phyloP scores from a whole-genome alignment of 768 basidiomycete genomes.

The Strobilomyces dryophilus region DNA sequence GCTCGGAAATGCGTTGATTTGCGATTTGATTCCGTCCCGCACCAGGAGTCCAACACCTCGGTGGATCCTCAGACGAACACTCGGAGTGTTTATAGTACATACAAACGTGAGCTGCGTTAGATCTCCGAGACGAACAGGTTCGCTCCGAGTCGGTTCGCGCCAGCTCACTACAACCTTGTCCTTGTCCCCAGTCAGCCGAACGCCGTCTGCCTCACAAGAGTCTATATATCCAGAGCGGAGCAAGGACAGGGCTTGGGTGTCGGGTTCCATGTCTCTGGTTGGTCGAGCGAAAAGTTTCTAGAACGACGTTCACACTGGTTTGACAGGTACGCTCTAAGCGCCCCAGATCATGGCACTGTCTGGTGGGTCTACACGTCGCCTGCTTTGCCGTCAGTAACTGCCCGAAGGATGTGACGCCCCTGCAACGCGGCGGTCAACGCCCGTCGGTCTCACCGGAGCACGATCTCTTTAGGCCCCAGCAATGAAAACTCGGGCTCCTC shows the following conservation, averaged over 20 bases:
- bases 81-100: slow-evolving; percentile 12
- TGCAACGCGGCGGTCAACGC: too few relatives aligned
- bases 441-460: too few relatives aligned
- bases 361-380: too few relatives aligned
- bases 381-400: too few relatives aligned
- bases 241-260: slow-evolving; percentile 8
- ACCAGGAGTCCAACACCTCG: slow-evolving; percentile 14
- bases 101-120: slow-evolving; percentile 8
- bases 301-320: background rate
- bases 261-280: slow-evolving; percentile 19
- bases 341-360: slow-evolving; percentile 36
- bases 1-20: slow-evolving; percentile 4
- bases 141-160: background rate
- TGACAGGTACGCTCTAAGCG: slow-evolving; percentile 27
- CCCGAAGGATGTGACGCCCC: too few relatives aligned
- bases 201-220: slow-evolving; percentile 22
- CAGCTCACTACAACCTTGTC: slow-evolving; percentile 21
- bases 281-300: too few relatives aligned
- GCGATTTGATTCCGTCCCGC: background rate
- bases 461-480: too few relatives aligned
- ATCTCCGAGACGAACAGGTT: background rate
- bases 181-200: slow-evolving; percentile 19
- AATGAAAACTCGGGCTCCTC: too few relatives aligned
- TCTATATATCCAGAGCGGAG: slow-evolving; percentile 21
- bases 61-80: slow-evolving; percentile 14